Evolutionary conservation across 208 protist genomes (phyloP).

Genomic region (Wallacemonas sp.): DNA sequence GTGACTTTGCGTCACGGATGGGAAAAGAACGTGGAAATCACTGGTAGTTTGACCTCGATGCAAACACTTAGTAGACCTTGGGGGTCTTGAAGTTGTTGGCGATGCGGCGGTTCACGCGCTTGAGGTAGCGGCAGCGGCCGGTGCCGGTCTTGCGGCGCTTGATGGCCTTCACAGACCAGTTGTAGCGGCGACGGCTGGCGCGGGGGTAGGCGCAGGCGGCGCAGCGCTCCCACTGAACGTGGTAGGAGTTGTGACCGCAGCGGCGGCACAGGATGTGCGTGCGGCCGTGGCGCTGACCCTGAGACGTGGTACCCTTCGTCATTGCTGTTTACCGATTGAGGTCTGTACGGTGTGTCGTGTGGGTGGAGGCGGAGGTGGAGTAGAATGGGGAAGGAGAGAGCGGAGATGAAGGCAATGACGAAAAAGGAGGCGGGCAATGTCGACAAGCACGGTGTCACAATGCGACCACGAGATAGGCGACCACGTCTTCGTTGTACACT

Average conservation of each 20-base stretch:
- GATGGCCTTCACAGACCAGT: conserved; percentile 98
- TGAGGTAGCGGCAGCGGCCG: conserved; percentile 98
- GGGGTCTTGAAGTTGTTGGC: conserved; percentile 97
- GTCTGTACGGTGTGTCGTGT: not conserved
- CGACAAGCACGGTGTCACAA: too few species aligned
- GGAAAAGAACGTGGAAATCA: too few species aligned
- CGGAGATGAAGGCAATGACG: conserved; percentile 8
- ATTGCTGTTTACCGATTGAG: conserved; percentile 41
- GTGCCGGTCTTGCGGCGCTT: conserved; percentile 98
- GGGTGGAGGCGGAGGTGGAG: not conserved
- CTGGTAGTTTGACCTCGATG: not conserved
- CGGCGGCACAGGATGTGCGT: conserved; percentile 98
- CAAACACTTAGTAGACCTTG: conserved; percentile 49
- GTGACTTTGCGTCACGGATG: too few species aligned
- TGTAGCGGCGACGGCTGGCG: conserved; percentile 95
- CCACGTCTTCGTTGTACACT: too few species aligned
- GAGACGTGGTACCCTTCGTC: conserved; percentile 92
- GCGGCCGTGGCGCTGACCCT: conserved; percentile 90
- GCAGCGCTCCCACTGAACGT: conserved; percentile 98
- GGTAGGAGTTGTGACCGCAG: conserved; percentile 97
- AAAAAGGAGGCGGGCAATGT: conserved; percentile 9
- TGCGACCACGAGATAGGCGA: too few species aligned
- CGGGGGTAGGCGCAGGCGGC: conserved; percentile 98
- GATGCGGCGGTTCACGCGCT: conserved; percentile 95
- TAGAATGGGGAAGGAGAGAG: not conserved